Evolutionary conservation across 495 filamentous ascomycete species (phyloP).

Genomic region (Aspergillus conjunctus): DNA sequence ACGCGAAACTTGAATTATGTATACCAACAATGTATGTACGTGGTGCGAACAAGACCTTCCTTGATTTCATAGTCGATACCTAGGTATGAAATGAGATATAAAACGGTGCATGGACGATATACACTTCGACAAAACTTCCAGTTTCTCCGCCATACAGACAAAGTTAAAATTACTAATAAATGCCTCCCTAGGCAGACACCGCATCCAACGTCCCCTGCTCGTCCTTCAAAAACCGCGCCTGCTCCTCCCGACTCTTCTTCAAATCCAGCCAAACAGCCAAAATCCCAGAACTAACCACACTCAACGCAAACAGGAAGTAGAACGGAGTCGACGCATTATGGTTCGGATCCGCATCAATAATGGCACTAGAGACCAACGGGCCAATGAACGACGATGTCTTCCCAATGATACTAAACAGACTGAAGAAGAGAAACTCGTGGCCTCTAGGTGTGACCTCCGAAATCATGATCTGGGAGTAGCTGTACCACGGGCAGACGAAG

Average conservation of each 20-base stretch:
- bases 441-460: constrained; percentile 65
- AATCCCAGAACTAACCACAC: constrained; percentile 53
- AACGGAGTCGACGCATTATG: constrained; percentile 61
- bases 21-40: not conserved
- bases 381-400: constrained; percentile 68
- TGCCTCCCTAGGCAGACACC: not conserved
- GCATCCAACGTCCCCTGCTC: constrained; percentile 24
- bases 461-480: constrained; percentile 69
- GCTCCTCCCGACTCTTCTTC: constrained; percentile 60
- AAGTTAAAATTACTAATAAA: not conserved
- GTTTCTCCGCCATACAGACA: too few relatives aligned
- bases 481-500: constrained; percentile 69
- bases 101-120: not conserved
- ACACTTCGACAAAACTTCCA: not conserved
- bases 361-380: constrained; percentile 63
- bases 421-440: constrained; percentile 69
- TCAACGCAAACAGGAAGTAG: constrained; percentile 63
- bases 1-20: not conserved
- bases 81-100: constrained; percentile 7
- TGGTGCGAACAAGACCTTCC: not conserved
- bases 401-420: constrained; percentile 64
- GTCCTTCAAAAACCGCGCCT: constrained; percentile 52
- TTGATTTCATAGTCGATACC: not conserved
- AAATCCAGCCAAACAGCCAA: constrained; percentile 58
- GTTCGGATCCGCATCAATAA: constrained; percentile 61